These are phyloP conservation scores for Podospora anserina DNA, from an alignment of 495 filamentous ascomycete species.

Conservation along the genomic window DNA sequence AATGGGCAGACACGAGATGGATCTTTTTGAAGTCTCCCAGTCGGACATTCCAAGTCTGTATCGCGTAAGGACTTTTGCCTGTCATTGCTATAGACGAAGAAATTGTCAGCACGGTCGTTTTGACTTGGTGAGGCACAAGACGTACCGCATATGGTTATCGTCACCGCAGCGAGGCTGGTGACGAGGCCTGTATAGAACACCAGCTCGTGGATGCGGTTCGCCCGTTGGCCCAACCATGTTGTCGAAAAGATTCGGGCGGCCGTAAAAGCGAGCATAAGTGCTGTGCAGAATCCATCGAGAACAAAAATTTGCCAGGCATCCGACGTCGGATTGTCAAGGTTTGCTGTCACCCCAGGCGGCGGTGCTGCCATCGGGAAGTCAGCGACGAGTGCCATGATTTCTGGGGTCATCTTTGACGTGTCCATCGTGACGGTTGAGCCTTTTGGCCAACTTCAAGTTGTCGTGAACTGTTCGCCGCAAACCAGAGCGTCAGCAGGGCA, in stretches of 20 bases:
- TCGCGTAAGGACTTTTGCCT: neutral
- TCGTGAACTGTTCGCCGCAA: neutral
- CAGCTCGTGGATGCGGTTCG: neutral
- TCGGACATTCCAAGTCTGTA: neutral
- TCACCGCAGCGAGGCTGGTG: neutral
- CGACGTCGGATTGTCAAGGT: neutral
- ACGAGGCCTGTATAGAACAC: neutral
- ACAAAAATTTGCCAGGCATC: neutral
- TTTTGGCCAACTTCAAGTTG: no score
- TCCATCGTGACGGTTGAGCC: neutral
- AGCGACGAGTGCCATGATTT: neutral
- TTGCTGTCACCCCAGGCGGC: neutral
- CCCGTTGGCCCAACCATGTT: neutral
- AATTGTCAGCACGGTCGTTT: neutral
- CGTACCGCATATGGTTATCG: neutral
- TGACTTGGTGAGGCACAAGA: neutral
- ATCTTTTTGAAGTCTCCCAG: neutral
- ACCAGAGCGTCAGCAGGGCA: neutral
- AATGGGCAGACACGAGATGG: neutral
- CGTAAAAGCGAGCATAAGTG: neutral
- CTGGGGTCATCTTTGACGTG: constrained; percentile 1
- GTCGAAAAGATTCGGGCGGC: neutral
- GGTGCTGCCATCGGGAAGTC: neutral
- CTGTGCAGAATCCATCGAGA: neutral
- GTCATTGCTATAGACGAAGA: neutral